Evolutionary conservation across 306 rosid species (phyloP).

Genomic region (Fragaria ananassa): DNA sequence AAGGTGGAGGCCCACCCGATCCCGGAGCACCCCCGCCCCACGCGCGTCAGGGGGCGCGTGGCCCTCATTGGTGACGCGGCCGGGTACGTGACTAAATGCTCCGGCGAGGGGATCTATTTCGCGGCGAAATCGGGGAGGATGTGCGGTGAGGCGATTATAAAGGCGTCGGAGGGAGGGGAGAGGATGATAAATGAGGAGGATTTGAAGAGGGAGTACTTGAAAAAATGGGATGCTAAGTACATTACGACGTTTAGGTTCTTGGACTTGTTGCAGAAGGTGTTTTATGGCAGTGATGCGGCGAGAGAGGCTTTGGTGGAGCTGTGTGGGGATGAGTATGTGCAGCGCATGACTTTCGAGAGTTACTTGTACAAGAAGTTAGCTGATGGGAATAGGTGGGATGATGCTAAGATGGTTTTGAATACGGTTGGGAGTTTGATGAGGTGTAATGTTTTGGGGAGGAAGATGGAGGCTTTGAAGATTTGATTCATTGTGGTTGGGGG

Average conservation of each 20-base stretch:
- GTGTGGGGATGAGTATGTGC: slow-evolving; percentile 90
- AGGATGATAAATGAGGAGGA: slow-evolving; percentile 60
- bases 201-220: slow-evolving; percentile 75
- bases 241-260: slow-evolving; percentile 52
- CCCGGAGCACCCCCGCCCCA: slow-evolving; percentile 81
- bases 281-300: slow-evolving; percentile 63
- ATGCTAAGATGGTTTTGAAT: slow-evolving; percentile 54
- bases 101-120: slow-evolving; percentile 87
- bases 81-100: slow-evolving; percentile 79
- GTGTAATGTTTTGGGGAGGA: slow-evolving; percentile 40
- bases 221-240: slow-evolving; percentile 63
- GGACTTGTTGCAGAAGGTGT: slow-evolving; percentile 81
- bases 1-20: slow-evolving; percentile 91
- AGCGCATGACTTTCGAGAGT: slow-evolving; percentile 85
- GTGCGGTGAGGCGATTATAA: slow-evolving; percentile 70
- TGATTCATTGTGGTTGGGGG: neutral
- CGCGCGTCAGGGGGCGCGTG: slow-evolving; percentile 66
- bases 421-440: slow-evolving; percentile 64
- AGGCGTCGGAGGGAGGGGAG: slow-evolving; percentile 67
- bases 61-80: slow-evolving; percentile 89
- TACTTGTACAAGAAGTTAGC: slow-evolving; percentile 79
- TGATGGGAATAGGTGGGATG: slow-evolving; percentile 52
- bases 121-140: slow-evolving; percentile 79
- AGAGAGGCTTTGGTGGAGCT: slow-evolving; percentile 94
- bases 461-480: slow-evolving; percentile 32